These are phyloP conservation scores for Phialemoniopsis sp. DNA, from an alignment of 2,329 filamentous ascomycete species.

Conservation along the genomic window DNA sequence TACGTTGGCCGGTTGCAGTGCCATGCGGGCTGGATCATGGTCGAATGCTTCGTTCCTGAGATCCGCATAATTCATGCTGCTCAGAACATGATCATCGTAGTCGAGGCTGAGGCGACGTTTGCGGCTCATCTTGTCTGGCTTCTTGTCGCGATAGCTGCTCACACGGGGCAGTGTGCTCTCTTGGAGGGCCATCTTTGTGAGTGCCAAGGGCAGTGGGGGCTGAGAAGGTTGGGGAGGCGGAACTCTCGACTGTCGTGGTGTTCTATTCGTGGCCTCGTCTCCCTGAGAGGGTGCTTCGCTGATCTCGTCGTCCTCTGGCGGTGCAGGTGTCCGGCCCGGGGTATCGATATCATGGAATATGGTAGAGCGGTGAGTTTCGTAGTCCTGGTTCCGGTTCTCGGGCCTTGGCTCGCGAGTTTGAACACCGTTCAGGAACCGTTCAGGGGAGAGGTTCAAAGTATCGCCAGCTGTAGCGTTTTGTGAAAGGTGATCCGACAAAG, in stretches of 20 bases:
- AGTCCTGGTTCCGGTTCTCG: conserved; percentile 14
- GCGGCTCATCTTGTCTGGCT: conserved; percentile 16
- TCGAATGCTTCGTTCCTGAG: conserved; percentile 52
- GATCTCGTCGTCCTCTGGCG: conserved; percentile 18
- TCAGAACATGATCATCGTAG: conserved; percentile 53
- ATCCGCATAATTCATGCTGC: conserved; percentile 47
- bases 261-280: conserved; percentile 18
- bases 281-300: conserved; percentile 18
- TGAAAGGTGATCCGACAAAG: conserved; percentile 10
- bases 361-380: conserved; percentile 17
- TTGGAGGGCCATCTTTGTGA: conserved; percentile 12
- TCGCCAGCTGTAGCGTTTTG: conserved; percentile 4
- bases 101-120: conserved; percentile 43
- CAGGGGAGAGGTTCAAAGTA: conserved; percentile 11
- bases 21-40: conserved; percentile 47
- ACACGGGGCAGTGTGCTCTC: conserved; percentile 12
- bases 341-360: conserved; percentile 18
- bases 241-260: conserved; percentile 9
- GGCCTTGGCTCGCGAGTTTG: conserved; percentile 8
- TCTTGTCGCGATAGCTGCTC: neutral
- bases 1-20: conserved; percentile 23
- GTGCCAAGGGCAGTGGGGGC: conserved; percentile 2
- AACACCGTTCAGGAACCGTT: conserved; percentile 12
- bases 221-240: conserved; percentile 2
- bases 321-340: conserved; percentile 5